Conservation (phyloP, 371 early-diverging fungal genomes). For the Globomyces sp. region DNA sequence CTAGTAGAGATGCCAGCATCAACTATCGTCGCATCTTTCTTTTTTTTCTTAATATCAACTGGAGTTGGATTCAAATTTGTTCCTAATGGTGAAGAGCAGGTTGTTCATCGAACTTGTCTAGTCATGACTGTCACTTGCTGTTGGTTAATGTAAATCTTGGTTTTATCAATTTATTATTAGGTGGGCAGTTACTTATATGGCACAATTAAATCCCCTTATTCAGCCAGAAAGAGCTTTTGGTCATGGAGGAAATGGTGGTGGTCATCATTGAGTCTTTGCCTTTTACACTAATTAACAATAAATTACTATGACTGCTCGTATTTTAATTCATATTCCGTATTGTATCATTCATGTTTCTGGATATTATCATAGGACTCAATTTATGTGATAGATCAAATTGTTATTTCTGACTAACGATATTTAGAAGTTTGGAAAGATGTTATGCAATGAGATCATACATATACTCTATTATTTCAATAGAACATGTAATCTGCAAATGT, state of each 20-base stretch:
- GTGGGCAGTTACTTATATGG: conserved; percentile 47
- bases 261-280: background rate
- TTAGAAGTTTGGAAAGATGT: too few relatives aligned
- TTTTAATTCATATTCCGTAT: too few relatives aligned
- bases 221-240: conserved; percentile 31
- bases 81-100: conserved; percentile 37
- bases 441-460: too few relatives aligned
- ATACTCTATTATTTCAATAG: too few relatives aligned
- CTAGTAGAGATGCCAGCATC: conserved; percentile 18
- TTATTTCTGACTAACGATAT: too few relatives aligned
- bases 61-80: conserved; percentile 31
- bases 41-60: conserved; percentile 33
- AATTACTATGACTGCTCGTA: background rate
- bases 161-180: background rate
- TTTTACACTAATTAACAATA: background rate
- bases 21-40: conserved; percentile 36
- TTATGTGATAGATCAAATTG: too few relatives aligned
- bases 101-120: conserved; percentile 35
- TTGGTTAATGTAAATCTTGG: conserved; percentile 34
- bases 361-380: too few relatives aligned
- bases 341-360: too few relatives aligned
- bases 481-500: too few relatives aligned
- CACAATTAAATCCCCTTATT: conserved; percentile 44
- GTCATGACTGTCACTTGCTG: conserved; percentile 35
- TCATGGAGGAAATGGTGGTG: conserved; percentile 1